Conservation (phyloP, 1,139 yeast genomes). For the Suhomyces maxii region DNA sequence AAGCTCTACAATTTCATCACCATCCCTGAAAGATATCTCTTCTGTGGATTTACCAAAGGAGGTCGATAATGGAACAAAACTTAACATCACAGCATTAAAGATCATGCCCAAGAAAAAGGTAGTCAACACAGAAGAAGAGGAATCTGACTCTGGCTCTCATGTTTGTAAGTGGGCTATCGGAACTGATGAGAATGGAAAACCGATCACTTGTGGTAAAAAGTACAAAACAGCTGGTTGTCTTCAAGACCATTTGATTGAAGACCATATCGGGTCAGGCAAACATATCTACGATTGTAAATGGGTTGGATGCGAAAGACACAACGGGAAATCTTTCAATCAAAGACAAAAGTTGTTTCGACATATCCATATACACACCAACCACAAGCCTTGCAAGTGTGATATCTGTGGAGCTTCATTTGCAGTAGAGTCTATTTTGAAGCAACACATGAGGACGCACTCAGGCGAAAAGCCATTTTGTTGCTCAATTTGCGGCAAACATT, state of each 20-base stretch:
- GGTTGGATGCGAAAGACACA: conserved; percentile 71
- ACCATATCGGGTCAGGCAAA: conserved; percentile 75
- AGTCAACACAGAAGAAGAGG: background rate
- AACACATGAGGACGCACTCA: conserved; percentile 83
- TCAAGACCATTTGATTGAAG: conserved; percentile 65
- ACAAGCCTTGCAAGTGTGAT: conserved; percentile 71
- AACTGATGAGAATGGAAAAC: conserved; percentile 27
- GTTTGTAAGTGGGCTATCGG: conserved; percentile 52
- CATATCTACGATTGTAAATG: conserved; percentile 71
- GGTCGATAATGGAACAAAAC: background rate
- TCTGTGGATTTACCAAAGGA: background rate
- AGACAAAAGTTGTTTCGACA: conserved; percentile 86
- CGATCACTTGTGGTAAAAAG: conserved; percentile 45
- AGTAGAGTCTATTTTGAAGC: conserved; percentile 62
- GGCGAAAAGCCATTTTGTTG: conserved; percentile 70
- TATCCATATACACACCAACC: conserved; percentile 82
- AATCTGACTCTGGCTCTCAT: conserved; percentile 24
- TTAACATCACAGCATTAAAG: conserved; percentile 37
- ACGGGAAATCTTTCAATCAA: conserved; percentile 66
- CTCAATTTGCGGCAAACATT: conserved; percentile 47
- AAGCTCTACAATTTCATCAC: conserved; percentile 9
- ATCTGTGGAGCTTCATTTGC: conserved; percentile 71
- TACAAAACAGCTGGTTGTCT: conserved; percentile 59
- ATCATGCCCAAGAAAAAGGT: conserved; percentile 31
- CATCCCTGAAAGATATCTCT: background rate